phyloP scores from a whole-genome alignment of 2,329 filamentous ascomycete species.

The Madurella mycetomatis region DNA sequence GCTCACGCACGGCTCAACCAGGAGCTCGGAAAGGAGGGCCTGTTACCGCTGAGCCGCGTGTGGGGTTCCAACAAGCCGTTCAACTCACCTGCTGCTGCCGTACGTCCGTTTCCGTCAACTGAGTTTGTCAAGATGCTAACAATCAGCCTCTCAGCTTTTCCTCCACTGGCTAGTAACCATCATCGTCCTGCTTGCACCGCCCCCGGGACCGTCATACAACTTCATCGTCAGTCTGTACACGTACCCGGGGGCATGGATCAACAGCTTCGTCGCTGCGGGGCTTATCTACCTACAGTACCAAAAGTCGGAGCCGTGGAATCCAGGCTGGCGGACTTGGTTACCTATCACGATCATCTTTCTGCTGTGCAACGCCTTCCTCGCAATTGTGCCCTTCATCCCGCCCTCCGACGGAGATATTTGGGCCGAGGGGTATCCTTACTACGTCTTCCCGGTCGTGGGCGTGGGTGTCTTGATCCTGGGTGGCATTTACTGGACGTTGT shows the following conservation, averaged over 20 bases:
- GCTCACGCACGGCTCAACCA: conserved; percentile 55
- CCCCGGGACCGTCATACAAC: conserved; percentile 64
- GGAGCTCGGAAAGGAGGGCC: conserved; percentile 64
- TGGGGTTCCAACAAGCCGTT: conserved; percentile 67
- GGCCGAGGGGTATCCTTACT: conserved; percentile 51
- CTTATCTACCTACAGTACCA: conserved; percentile 49
- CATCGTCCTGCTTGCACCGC: conserved; percentile 63
- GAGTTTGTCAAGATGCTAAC: not conserved
- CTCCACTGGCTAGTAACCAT: conserved; percentile 63
- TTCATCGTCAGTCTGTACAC: conserved; percentile 58
- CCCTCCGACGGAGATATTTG: conserved; percentile 47
- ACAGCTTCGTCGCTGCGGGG: conserved; percentile 47
- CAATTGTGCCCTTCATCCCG: conserved; percentile 52
- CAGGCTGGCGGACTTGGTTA: conserved; percentile 48
- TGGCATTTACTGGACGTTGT: conserved; percentile 48
- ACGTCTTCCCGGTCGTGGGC: conserved; percentile 52
- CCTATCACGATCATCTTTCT: conserved; percentile 48
- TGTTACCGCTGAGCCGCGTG: conserved; percentile 60
- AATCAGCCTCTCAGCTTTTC: conserved; percentile 39
- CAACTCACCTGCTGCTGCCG: conserved; percentile 55
- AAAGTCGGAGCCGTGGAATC: conserved; percentile 48
- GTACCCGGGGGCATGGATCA: conserved; percentile 52
- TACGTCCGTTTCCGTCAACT: conserved; percentile 5
- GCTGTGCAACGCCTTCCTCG: conserved; percentile 48
- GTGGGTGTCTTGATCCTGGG: conserved; percentile 49